phyloP scores from a whole-genome alignment of 805 yeast species.

The Ascoidea tarda region DNA sequence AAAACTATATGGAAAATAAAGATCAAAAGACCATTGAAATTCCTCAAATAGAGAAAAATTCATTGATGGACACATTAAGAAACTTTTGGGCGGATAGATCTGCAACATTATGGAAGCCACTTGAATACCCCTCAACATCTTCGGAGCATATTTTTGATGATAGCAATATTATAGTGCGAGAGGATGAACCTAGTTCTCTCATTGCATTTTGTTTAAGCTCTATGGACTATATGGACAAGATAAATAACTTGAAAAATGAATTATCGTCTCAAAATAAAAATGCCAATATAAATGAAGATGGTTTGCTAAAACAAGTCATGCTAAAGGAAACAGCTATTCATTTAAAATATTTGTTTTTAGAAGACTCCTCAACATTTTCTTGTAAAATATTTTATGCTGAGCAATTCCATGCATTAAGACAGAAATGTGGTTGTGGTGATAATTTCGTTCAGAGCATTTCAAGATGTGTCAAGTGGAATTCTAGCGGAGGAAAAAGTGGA shows the following conservation, averaged over 20 bases:
- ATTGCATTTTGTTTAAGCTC: slow-evolving; percentile 88
- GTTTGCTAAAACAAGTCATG: slow-evolving; percentile 49
- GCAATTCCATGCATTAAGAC: slow-evolving; percentile 88
- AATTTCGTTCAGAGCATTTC: slow-evolving; percentile 80
- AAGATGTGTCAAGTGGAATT: slow-evolving; percentile 90
- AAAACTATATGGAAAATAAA: slow-evolving; percentile 8
- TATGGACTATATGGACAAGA: slow-evolving; percentile 61
- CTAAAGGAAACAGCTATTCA: slow-evolving; percentile 78
- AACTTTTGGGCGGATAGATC: slow-evolving; percentile 97
- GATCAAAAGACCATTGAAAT: slow-evolving; percentile 11
- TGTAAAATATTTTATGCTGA: slow-evolving; percentile 94
- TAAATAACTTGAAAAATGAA: slow-evolving; percentile 21
- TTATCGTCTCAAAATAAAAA: slow-evolving; percentile 10
- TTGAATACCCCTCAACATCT: slow-evolving; percentile 64
- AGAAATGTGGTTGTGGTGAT: slow-evolving; percentile 64
- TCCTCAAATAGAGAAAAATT: slow-evolving; percentile 49
- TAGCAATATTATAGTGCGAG: slow-evolving; percentile 84
- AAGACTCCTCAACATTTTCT: slow-evolving; percentile 67
- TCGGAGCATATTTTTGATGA: slow-evolving; percentile 89
- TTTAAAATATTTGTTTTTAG: slow-evolving; percentile 82
- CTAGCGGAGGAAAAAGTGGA: slow-evolving; percentile 94
- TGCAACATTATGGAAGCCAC: slow-evolving; percentile 88
- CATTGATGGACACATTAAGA: slow-evolving; percentile 70
- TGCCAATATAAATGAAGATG: slow-evolving; percentile 4
- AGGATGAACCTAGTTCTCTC: slow-evolving; percentile 90